Evolutionary conservation across 305 asterid genomes (phyloP).

Genomic region (Fraxinus xanthoxyloides): DNA sequence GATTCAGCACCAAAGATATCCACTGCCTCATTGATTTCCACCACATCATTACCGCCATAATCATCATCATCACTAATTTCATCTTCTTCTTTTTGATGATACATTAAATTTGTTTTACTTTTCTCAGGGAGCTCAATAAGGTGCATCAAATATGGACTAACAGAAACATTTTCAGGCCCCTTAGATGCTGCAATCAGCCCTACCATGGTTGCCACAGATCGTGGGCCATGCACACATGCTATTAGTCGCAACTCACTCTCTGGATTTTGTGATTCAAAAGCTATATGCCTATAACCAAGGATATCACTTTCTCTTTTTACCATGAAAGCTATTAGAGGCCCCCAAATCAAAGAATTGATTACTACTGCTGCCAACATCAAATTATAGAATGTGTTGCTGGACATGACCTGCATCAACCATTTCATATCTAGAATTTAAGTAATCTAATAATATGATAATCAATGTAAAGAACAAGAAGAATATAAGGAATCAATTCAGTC

Average conservation of each 20-base stretch:
- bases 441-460: neutral
- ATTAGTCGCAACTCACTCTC: slow-evolving; percentile 71
- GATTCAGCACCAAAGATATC: slow-evolving; percentile 78
- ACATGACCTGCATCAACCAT: slow-evolving; percentile 54
- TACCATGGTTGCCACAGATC: slow-evolving; percentile 83
- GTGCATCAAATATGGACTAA: slow-evolving; percentile 84
- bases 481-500: neutral
- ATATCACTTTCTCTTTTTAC: slow-evolving; percentile 78
- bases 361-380: slow-evolving; percentile 77
- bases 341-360: slow-evolving; percentile 80
- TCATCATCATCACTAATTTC: slow-evolving; percentile 87
- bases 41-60: slow-evolving; percentile 92
- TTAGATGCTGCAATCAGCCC: slow-evolving; percentile 71
- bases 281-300: slow-evolving; percentile 59
- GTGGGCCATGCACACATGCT: slow-evolving; percentile 84
- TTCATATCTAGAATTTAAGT: slow-evolving; percentile 13
- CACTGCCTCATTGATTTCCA: slow-evolving; percentile 90
- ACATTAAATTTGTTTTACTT: slow-evolving; percentile 54
- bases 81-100: slow-evolving; percentile 80
- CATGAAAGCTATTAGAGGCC: slow-evolving; percentile 72
- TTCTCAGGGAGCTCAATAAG: slow-evolving; percentile 89
- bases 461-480: neutral
- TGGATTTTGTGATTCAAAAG: slow-evolving; percentile 70
- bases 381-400: slow-evolving; percentile 60
- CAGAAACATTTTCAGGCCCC: slow-evolving; percentile 56